Percentiles rank a stretch among this genome's conserved stretches.
Conservation (phyloP, 169 alveolate species). For the Plasmodium reichenowi region DNA sequence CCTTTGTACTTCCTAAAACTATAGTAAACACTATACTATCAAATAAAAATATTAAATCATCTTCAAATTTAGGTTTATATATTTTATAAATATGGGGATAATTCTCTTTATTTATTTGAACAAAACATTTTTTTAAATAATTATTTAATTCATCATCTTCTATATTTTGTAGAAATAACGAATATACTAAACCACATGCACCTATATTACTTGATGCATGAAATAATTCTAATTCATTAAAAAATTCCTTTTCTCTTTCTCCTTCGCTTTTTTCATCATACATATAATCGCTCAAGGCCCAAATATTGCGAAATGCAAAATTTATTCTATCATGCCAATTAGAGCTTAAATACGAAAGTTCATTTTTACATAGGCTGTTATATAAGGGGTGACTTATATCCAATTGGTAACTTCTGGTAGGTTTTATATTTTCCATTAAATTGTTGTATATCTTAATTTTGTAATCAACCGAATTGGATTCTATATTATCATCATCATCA, state of each 20-base stretch:
- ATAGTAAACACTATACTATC: conserved; percentile 83
- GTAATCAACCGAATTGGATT: not conserved
- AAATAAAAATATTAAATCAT: conserved; percentile 80
- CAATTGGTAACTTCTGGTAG: conserved; percentile 46
- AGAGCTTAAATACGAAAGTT: conserved; percentile 67
- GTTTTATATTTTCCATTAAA: conserved; percentile 34
- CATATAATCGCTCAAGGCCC: conserved; percentile 52
- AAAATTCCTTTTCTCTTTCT: conserved; percentile 62
- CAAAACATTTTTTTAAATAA: conserved; percentile 61
- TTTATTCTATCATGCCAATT: conserved; percentile 77
- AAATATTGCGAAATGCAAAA: conserved; percentile 72
- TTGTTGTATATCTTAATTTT: conserved; percentile 32
- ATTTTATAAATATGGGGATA: conserved; percentile 76
- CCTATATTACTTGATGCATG: conserved; percentile 73
- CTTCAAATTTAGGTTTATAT: conserved; percentile 81
- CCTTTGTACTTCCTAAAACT: conserved; percentile 75
- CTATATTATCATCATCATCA: not conserved
- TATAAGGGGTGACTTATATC: conserved; percentile 68
- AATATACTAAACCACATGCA: conserved; percentile 73
- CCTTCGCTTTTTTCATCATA: conserved; percentile 65
- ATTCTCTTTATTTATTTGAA: conserved; percentile 24
- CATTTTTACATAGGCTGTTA: conserved; percentile 51
- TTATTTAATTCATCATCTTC: conserved; percentile 15
- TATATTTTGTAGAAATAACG: conserved; percentile 28
- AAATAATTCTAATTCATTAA: conserved; percentile 55